A percentile compares a stretch with the other conserved stretches of the same genome.
Evolutionary conservation across 345 rosid species (phyloP).

Genomic region (Moricandia moricandioides): DNA sequence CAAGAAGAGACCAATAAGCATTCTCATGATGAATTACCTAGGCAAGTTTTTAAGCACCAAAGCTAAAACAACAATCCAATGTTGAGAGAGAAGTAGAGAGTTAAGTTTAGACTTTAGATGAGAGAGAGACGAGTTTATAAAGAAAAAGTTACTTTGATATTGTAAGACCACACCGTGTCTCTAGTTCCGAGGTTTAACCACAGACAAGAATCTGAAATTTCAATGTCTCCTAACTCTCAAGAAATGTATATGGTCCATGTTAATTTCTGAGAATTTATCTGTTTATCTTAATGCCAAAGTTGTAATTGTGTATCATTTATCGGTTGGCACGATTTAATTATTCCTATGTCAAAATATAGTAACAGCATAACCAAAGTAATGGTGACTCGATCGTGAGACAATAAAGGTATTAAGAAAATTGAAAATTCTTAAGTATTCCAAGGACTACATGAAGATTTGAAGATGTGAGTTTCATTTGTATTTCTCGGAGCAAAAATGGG

Average conservation of each 20-base stretch:
- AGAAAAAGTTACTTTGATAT: slow-evolving; percentile 11
- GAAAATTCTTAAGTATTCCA: neutral
- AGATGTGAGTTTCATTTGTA: too few relatives aligned
- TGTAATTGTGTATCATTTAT: neutral
- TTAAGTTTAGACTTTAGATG: neutral
- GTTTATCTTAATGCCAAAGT: neutral
- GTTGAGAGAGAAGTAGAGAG: slow-evolving; percentile 16
- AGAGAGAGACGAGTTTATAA: slow-evolving; percentile 11
- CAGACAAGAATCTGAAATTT: slow-evolving; percentile 18
- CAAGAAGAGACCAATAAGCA: slow-evolving; percentile 46
- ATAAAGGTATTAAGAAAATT: slow-evolving; percentile 11
- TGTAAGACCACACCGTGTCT: slow-evolving; percentile 29
- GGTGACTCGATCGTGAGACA: slow-evolving; percentile 20
- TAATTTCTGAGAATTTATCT: neutral
- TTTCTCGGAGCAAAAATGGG: too few relatives aligned
- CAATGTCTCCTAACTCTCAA: neutral
- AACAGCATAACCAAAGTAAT: neutral
- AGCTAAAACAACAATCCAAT: neutral
- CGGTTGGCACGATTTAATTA: neutral
- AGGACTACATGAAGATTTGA: too few relatives aligned
- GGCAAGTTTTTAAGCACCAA: neutral
- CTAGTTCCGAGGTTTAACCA: slow-evolving; percentile 39
- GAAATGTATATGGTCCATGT: slow-evolving; percentile 19
- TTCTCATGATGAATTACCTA: slow-evolving; percentile 51
- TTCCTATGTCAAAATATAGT: neutral